Evolutionary conservation across 108 stramenopile genomes (phyloP).

Genomic region (Fragilaria radians): DNA sequence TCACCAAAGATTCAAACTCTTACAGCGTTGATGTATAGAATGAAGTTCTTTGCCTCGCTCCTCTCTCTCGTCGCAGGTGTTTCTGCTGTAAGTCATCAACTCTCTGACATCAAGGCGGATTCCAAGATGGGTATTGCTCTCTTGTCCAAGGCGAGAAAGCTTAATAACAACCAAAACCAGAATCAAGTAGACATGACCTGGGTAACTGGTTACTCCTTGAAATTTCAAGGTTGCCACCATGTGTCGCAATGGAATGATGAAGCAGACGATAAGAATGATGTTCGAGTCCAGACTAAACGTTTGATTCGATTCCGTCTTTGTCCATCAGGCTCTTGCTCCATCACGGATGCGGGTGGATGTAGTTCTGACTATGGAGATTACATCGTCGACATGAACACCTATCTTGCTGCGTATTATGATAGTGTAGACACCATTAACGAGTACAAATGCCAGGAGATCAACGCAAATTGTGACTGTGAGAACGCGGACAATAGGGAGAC

Average conservation of each 20-base stretch:
- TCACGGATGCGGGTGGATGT: conserved; percentile 52
- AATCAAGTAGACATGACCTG: conserved; percentile 51
- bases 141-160: conserved; percentile 50
- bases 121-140: conserved; percentile 40
- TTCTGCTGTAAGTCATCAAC: not conserved
- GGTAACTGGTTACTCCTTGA: conserved; percentile 66
- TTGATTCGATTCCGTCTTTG: conserved; percentile 81
- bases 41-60: not conserved
- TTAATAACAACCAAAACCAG: conserved; percentile 28
- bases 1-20: too few species aligned
- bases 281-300: conserved; percentile 63
- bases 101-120: conserved; percentile 38
- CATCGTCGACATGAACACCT: conserved; percentile 76
- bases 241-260: conserved; percentile 62
- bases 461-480: conserved; percentile 43
- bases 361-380: conserved; percentile 68
- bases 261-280: conserved; percentile 52
- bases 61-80: not conserved
- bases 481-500: conserved; percentile 36
- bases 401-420: conserved; percentile 52
- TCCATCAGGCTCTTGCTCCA: conserved; percentile 50
- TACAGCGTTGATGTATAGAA: too few species aligned
- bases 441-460: conserved; percentile 43
- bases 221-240: conserved; percentile 85
- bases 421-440: conserved; percentile 43